Conservation (phyloP, 140 eudicot genomes). For the Ambrosia hybrid region DNA sequence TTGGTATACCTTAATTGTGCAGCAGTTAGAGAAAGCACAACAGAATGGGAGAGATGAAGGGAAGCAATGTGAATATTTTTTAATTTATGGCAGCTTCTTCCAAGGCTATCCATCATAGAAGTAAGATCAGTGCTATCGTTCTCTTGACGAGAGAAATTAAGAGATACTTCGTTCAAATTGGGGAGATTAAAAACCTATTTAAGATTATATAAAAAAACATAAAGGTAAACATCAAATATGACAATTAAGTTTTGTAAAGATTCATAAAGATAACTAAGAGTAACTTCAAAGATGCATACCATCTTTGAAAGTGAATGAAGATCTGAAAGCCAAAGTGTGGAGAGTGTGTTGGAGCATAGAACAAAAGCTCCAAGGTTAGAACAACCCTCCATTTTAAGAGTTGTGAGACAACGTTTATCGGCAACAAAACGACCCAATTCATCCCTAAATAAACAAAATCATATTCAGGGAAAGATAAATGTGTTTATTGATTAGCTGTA, state of each 20-base stretch:
- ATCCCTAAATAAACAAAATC: constrained; percentile 53
- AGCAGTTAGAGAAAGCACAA: constrained; percentile 80
- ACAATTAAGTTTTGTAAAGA: neutral
- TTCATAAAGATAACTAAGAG: neutral
- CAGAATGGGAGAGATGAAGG: constrained; percentile 64
- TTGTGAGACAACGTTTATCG: constrained; percentile 73
- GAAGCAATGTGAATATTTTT: constrained; percentile 85
- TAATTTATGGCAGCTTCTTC: constrained; percentile 72
- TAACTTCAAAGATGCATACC: constrained; percentile 43
- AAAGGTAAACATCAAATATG: neutral
- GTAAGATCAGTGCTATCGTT: constrained; percentile 75
- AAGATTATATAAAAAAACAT: neutral
- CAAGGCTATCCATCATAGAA: constrained; percentile 61
- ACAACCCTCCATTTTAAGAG: constrained; percentile 91
- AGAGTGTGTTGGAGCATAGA: constrained; percentile 64
- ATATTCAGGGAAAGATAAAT: constrained; percentile 13
- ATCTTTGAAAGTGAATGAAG: constrained; percentile 80
- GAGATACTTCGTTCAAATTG: constrained; percentile 69
- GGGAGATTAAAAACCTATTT: constrained; percentile 86
- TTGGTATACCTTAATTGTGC: constrained; percentile 67
- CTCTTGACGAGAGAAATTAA: constrained; percentile 74
- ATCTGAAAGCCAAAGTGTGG: constrained; percentile 91
- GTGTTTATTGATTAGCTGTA: neutral
- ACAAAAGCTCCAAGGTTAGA: constrained; percentile 66
- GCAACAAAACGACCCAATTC: constrained; percentile 89